Evolutionary conservation across 805 yeast genomes (phyloP).

Genomic region (Teunomyces funiuensis): DNA sequence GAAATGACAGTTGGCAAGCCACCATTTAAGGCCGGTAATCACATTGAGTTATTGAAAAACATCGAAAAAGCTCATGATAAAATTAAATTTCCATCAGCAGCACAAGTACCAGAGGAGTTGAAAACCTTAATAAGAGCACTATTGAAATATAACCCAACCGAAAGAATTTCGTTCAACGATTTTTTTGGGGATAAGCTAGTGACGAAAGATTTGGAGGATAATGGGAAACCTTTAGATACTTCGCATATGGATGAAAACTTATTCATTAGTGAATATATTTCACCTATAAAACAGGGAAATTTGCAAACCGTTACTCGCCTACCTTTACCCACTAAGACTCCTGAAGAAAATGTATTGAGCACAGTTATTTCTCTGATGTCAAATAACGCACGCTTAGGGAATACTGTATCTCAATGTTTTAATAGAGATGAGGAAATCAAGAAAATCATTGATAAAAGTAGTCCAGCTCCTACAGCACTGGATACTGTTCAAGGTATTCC

Average conservation of each 20-base stretch:
- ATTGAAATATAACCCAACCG: constrained; percentile 80
- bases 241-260: constrained; percentile 73
- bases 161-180: constrained; percentile 84
- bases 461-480: constrained; percentile 42
- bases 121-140: constrained; percentile 71
- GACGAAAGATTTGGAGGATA: constrained; percentile 49
- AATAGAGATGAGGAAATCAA: constrained; percentile 46
- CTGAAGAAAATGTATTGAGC: constrained; percentile 6
- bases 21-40: constrained; percentile 92
- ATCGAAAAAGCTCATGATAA: constrained; percentile 80
- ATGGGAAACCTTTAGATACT: constrained; percentile 60
- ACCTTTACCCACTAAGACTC: neutral
- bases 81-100: constrained; percentile 71
- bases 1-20: constrained; percentile 98
- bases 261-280: constrained; percentile 80
- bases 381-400: neutral
- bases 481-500: constrained; percentile 20
- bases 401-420: neutral
- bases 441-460: constrained; percentile 40
- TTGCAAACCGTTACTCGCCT: constrained; percentile 20
- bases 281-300: constrained; percentile 27
- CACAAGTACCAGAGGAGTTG: constrained; percentile 64
- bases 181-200: constrained; percentile 77
- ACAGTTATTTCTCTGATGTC: neutral
- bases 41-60: constrained; percentile 81